phyloP scores from a whole-genome alignment of 1,284 basidiomycete genomes.

The Athelia sp. region DNA sequence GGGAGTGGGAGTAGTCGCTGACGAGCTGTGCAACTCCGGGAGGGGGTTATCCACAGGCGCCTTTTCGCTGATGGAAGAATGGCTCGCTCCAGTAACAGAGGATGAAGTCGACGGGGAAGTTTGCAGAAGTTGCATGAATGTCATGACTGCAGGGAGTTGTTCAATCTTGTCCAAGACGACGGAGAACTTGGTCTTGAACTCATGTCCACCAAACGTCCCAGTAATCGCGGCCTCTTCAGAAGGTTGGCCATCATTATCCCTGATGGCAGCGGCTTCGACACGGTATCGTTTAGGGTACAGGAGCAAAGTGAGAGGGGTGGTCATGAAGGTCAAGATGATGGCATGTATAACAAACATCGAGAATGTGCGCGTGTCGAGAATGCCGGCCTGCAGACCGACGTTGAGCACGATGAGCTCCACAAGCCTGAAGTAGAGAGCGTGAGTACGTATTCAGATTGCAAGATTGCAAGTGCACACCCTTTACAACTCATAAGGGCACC shows the following conservation, averaged over 20 bases:
- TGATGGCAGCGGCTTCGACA: slow-evolving; percentile 18
- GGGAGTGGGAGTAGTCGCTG: slow-evolving; percentile 2
- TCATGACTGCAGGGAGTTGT: slow-evolving; percentile 73
- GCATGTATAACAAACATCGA: slow-evolving; percentile 93
- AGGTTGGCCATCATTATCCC: slow-evolving; percentile 11
- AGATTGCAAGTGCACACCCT: slow-evolving; percentile 46
- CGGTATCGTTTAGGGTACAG: slow-evolving; percentile 69
- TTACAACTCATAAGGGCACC: slow-evolving; percentile 94
- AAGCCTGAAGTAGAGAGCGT: slow-evolving; percentile 36
- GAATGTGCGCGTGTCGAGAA: slow-evolving; percentile 70
- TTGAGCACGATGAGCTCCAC: slow-evolving; percentile 93
- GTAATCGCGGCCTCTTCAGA: slow-evolving; percentile 13
- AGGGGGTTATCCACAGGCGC: slow-evolving; percentile 1
- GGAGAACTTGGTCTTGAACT: slow-evolving; percentile 57
- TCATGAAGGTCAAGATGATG: slow-evolving; percentile 80
- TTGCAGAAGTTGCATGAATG: slow-evolving; percentile 55
- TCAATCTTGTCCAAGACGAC: slow-evolving; percentile 86
- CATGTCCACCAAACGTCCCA: slow-evolving; percentile 23
- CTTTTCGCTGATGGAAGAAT: slow-evolving; percentile 16
- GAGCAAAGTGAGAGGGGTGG: slow-evolving; percentile 74
- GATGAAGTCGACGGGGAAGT: slow-evolving; percentile 13
- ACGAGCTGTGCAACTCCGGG: slow-evolving; percentile 6
- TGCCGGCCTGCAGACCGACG: slow-evolving; percentile 77
- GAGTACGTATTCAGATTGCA: slow-evolving; percentile 3
- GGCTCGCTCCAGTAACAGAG: slow-evolving; percentile 7